Base-by-base conservation (phyloP, 2,329 filamentous ascomycete genomes). In the Ophiostoma sp. region DNA sequence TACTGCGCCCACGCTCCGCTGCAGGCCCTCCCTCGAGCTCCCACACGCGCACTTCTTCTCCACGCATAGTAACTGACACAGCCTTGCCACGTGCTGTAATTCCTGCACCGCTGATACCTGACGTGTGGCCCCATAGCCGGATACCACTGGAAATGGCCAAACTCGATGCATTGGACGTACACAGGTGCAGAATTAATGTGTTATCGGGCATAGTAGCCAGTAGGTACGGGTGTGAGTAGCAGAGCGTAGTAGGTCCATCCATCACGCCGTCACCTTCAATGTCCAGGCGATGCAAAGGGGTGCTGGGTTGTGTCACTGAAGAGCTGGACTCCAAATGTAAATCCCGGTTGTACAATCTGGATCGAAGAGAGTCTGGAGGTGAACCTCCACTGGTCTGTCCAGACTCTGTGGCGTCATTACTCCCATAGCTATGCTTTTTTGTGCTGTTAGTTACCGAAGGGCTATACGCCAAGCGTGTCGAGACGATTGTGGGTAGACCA, bases 111-210 rank as follows among this genome's bases (percentile, higher is more conserved):
- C 91, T 92, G 44, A 97, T 92, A 3, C 91, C 92, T 1, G 93
- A 96, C 0, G 94, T 97, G 77, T 97, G 94, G 8, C 94, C 94
- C 91, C 92, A 97, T 6, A 97, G 85, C 36, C 92, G 86, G 73
- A 89, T 89, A 0, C 91, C 92, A 0, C 87, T 81, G 52, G 90
- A 90, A 70, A 97, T 89, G 0, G 85, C 86, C 1, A 97, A 83
- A 0, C 83, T 80, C 0, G 86, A 84, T 1, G 86, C 80, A 3
- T 86, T 92, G 0, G 93, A 94, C 4, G 87, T 92, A 74, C 94
- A 92, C 41, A 96, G 83, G 76, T 95, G 91, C 44, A 96, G 82
- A 1, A 93, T 89, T 35, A 97, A 82, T 0, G 94, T 97, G 76
- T 97, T 97, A 78, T 97, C 93, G 0, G 90, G 88, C 73, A 96